Evolutionary conservation across 805 yeast species (phyloP).

Genomic region (Priceomyces castillae): DNA sequence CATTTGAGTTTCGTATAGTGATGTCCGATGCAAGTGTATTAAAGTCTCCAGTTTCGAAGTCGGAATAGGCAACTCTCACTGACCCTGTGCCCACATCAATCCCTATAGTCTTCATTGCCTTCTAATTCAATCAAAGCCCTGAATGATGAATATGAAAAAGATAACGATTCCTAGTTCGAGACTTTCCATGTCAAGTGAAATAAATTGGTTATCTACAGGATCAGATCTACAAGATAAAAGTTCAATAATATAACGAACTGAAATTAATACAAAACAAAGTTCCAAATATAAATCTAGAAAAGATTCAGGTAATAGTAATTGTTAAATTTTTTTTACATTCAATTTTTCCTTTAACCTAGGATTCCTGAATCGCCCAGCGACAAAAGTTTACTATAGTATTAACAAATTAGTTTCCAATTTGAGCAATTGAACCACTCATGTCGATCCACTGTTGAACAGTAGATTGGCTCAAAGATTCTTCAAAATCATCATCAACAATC

Average conservation of each 20-base stretch:
- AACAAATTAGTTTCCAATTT: not conserved
- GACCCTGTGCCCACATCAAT: conserved; percentile 54
- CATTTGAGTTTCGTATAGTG: conserved; percentile 13
- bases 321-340: too few species aligned
- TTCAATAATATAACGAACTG: not conserved
- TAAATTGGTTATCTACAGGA: not conserved
- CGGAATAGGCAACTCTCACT: conserved; percentile 39
- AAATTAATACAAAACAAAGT: not conserved
- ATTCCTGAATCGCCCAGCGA: not conserved
- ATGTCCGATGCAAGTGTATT: conserved; percentile 17
- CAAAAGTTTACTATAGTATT: not conserved
- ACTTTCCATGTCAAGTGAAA: not conserved
- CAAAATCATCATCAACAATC: conserved; percentile 50
- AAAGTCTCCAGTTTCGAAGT: conserved; percentile 11
- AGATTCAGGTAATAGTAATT: not conserved
- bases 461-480: conserved; percentile 43
- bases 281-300: not conserved
- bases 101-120: conserved; percentile 27
- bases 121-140: not conserved
- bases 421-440: conserved; percentile 49
- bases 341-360: not conserved
- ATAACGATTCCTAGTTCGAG: not conserved
- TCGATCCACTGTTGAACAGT: conserved; percentile 62
- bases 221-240: not conserved
- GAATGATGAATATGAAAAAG: not conserved